These are phyloP conservation scores for Aureococcus anophagefferens DNA, from an alignment of 108 stramenopile species.

Conservation along the genomic window DNA sequence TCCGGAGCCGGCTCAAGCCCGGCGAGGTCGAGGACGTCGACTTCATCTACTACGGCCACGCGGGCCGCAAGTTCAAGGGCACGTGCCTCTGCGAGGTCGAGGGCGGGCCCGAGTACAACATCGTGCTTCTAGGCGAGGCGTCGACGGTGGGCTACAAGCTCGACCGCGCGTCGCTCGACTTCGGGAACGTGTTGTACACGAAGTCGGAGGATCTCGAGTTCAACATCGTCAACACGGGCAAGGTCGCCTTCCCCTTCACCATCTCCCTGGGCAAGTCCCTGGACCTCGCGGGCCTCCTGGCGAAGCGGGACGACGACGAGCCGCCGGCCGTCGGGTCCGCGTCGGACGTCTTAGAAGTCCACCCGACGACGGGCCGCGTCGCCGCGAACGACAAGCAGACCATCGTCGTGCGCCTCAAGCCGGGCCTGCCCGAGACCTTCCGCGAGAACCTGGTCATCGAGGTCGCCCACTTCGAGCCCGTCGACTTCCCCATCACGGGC, in stretches of 20 bases:
- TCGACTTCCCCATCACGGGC: slow-evolving; percentile 34
- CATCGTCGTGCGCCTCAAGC: slow-evolving; percentile 28
- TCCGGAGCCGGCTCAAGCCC: slow-evolving; percentile 38
- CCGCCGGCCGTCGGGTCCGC: too few relatives aligned
- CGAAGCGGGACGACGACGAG: not conserved
- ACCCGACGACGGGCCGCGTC: slow-evolving; percentile 29
- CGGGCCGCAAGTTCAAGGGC: slow-evolving; percentile 28
- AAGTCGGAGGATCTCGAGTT: slow-evolving; percentile 37
- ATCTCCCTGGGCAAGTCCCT: not conserved
- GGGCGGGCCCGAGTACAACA: slow-evolving; percentile 53
- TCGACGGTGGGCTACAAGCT: slow-evolving; percentile 43
- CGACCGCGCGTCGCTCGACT: slow-evolving; percentile 39
- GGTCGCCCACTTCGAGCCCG: slow-evolving; percentile 52
- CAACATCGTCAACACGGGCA: slow-evolving; percentile 42
- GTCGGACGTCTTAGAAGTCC: slow-evolving; percentile 19
- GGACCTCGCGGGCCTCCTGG: slow-evolving; percentile 11
- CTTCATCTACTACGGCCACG: slow-evolving; percentile 44
- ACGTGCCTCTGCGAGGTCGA: slow-evolving; percentile 43
- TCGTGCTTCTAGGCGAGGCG: slow-evolving; percentile 42
- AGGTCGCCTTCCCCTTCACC: slow-evolving; percentile 40
- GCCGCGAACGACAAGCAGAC: slow-evolving; percentile 14
- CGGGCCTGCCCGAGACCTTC: slow-evolving; percentile 32
- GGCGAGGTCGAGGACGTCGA: slow-evolving; percentile 49
- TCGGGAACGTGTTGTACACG: slow-evolving; percentile 41
- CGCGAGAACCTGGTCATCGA: slow-evolving; percentile 29